Conservation (phyloP, 2,329 filamentous ascomycete species). For the Hypoxylon sp. region DNA sequence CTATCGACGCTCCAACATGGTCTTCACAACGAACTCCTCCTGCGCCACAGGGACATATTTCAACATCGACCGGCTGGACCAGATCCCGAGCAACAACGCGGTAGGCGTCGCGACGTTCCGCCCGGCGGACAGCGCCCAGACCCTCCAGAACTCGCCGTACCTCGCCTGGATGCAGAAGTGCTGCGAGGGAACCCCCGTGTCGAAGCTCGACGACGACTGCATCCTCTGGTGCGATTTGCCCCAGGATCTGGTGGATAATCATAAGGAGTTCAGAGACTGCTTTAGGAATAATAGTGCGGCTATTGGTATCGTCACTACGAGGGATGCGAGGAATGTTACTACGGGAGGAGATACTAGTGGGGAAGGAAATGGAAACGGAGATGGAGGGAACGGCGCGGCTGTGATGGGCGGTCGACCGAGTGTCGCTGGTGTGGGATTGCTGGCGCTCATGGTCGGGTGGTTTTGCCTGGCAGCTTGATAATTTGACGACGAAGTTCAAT, state of each 20-base stretch:
- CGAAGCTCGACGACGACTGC: neutral
- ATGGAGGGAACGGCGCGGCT: neutral
- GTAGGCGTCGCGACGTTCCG: neutral
- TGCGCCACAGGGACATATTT: neutral
- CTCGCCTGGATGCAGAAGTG: conserved; percentile 4
- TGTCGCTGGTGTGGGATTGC: neutral
- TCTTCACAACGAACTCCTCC: neutral
- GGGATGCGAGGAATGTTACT: conserved; percentile 1
- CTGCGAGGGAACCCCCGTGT: neutral
- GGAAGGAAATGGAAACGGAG: neutral
- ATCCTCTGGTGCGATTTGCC: conserved; percentile 7
- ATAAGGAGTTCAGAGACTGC: neutral
- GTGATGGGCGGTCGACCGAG: neutral
- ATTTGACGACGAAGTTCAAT: neutral
- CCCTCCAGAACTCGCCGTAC: neutral
- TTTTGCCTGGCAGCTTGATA: neutral
- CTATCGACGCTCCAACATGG: neutral
- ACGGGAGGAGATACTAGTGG: neutral
- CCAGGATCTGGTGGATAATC: conserved; percentile 1
- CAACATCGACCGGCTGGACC: conserved; percentile 1
- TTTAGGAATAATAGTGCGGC: neutral
- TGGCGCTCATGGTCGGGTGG: conserved; percentile 10
- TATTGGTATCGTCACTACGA: neutral
- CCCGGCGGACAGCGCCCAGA: neutral
- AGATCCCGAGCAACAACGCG: neutral